A percentile compares a stretch with the other conserved stretches of the same genome.
Conservation (phyloP, 257 asterid genomes). For the Capsicum pubescens region DNA sequence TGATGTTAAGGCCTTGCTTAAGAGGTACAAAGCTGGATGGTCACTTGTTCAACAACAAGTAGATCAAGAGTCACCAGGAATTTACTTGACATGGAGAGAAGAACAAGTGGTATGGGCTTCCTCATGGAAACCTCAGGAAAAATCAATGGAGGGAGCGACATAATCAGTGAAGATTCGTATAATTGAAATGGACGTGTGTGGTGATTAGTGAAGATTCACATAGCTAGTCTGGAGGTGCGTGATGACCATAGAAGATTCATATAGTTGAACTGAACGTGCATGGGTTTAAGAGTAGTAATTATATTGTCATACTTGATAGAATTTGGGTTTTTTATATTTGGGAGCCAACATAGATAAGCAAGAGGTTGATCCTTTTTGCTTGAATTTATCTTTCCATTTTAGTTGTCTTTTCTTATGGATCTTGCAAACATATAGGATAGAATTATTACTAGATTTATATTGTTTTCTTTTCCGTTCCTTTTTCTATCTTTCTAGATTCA, state of each 20-base stretch:
- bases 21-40: slow-evolving; percentile 81
- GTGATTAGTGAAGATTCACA: not conserved
- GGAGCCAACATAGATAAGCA: slow-evolving; percentile 31
- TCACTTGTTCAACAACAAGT: slow-evolving; percentile 44
- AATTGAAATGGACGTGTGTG: not conserved
- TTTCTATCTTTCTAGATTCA: slow-evolving; percentile 33
- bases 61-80: slow-evolving; percentile 48
- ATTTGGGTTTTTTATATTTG: slow-evolving; percentile 32
- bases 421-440: slow-evolving; percentile 1
- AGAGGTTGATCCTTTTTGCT: not conserved
- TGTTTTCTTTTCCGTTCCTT: slow-evolving; percentile 12
- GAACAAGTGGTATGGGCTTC: slow-evolving; percentile 89
- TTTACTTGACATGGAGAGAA: slow-evolving; percentile 83
- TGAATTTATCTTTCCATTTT: slow-evolving; percentile 18
- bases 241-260: not conserved
- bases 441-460: slow-evolving; percentile 12
- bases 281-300: not conserved
- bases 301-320: not conserved
- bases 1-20: slow-evolving; percentile 74
- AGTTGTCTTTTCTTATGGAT: not conserved
- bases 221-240: not conserved
- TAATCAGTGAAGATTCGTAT: not conserved
- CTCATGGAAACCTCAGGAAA: slow-evolving; percentile 72
- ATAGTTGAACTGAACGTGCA: not conserved
- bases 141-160: not conserved